Evolutionary conservation across 2,329 filamentous ascomycete species (phyloP), one percentile per base, ranked within the genome.

Genomic region (Arthrobotrys sphaeroides): DNA sequence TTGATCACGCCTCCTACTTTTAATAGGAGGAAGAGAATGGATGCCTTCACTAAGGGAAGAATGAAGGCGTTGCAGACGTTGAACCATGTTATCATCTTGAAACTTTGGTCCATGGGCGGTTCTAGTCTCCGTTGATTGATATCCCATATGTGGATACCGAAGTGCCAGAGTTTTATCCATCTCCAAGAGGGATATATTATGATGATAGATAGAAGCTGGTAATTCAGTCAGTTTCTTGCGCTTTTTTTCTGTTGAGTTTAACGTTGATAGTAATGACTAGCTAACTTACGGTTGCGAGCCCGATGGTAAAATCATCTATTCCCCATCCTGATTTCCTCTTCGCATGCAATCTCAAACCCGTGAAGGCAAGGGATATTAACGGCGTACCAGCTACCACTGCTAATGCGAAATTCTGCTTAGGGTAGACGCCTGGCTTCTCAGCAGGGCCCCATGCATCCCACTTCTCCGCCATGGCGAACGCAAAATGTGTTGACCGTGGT

Each of bases 21-120:
- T 2, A 83, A 80, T 33, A 83, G 81, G 22, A 83, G 81, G 7
- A 83, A 76, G 13, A 83, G 82, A 60, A 83, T 82, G 0, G 82
- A 82, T 0, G 81, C 80, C 79, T 83, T 83, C 62, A 83, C 82
- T n/a, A 83, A 79, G 0, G 82, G 82, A 24, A 83, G 69, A 53
- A 83, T 83, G 2, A 82, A 82, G 9, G 82, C 82, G 70, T 83
- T 83, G 51, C 83, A 77, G 7, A 83, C 80, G 53, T 83, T 83
- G 79, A 83, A 82, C 20, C 82, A 80, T 77, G 82, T 80, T 6
- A 79, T 78, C 22, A 83, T 80, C 13, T 83, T 74, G 78, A 81
- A 82, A 26, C 81, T 82, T 72, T 83, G 80, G 6, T 59, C 28
- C 64, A 75, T 75, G 1, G 62, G 62, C 22, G 64, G 33, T 20